phyloP scores from a whole-genome alignment of 345 rosid species.

The Salix dunnii region DNA sequence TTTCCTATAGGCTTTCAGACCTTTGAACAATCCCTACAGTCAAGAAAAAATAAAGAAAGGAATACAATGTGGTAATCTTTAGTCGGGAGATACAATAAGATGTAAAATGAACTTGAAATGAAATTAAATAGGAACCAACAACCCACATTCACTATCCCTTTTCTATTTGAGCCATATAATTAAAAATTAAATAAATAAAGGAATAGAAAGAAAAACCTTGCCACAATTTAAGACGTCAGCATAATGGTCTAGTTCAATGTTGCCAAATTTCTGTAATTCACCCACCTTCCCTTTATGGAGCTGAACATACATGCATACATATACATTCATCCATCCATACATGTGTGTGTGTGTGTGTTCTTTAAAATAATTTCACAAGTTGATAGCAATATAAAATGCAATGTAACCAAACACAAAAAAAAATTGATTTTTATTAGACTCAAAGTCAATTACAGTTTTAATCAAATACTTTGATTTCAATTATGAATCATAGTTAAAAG shows the following conservation, averaged over 20 bases:
- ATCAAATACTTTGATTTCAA: too few relatives aligned
- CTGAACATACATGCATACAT: conserved; percentile 85
- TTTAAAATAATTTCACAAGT: too few relatives aligned
- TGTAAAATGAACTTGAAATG: background rate
- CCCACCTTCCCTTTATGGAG: conserved; percentile 53
- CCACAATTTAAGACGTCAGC: conserved; percentile 92
- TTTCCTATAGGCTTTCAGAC: conserved; percentile 86
- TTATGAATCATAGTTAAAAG: too few relatives aligned
- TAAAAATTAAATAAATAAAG: too few relatives aligned
- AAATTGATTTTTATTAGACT: too few relatives aligned
- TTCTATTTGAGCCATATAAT: background rate
- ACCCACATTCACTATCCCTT: background rate
- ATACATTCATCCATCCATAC: too few relatives aligned
- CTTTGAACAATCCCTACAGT: conserved; percentile 83
- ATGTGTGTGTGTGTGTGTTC: too few relatives aligned
- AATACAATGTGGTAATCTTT: background rate
- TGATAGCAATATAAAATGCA: too few relatives aligned
- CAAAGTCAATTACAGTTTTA: too few relatives aligned
- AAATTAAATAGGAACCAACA: background rate
- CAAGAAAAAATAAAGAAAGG: background rate
- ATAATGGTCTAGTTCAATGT: conserved; percentile 81
- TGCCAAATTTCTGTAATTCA: conserved; percentile 70
- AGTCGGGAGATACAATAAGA: background rate
- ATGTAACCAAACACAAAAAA: too few relatives aligned
- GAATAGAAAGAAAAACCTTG: conserved; percentile 55